Evolutionary conservation across 345 rosid genomes (phyloP).

Genomic region (Xanthoceras sorbifolium): DNA sequence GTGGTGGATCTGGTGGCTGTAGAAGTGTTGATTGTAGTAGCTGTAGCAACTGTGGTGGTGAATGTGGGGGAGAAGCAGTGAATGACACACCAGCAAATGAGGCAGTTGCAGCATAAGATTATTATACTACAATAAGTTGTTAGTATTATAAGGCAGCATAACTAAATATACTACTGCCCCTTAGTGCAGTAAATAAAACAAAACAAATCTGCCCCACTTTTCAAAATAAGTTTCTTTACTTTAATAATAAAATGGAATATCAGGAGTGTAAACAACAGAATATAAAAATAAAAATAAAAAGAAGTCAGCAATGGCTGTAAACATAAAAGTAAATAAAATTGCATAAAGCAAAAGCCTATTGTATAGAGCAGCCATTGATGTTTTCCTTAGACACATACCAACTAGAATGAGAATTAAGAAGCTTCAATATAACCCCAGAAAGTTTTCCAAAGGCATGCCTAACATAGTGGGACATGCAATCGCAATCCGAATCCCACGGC

Average conservation of each 20-base stretch:
- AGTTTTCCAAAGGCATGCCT: not conserved
- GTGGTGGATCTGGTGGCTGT: conserved; percentile 13
- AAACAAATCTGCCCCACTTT: not conserved
- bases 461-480: not conserved
- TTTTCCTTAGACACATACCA: not conserved
- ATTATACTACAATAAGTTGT: not conserved
- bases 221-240: not conserved
- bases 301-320: not conserved
- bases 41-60: conserved; percentile 1
- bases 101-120: not conserved
- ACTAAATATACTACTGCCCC: not conserved
- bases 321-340: not conserved
- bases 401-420: not conserved
- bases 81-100: not conserved
- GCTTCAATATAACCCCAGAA: not conserved
- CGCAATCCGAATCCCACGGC: not conserved
- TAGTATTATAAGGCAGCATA: not conserved
- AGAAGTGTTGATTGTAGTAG: conserved; percentile 11
- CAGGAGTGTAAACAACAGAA: not conserved
- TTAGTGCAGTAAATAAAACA: not conserved
- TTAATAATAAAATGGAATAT: not conserved
- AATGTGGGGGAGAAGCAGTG: not conserved
- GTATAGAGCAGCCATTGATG: not conserved
- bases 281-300: no score
- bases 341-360: not conserved